Conservation (phyloP, 2,329 filamentous ascomycete genomes). For the Penicillium aurantiogriseum region DNA sequence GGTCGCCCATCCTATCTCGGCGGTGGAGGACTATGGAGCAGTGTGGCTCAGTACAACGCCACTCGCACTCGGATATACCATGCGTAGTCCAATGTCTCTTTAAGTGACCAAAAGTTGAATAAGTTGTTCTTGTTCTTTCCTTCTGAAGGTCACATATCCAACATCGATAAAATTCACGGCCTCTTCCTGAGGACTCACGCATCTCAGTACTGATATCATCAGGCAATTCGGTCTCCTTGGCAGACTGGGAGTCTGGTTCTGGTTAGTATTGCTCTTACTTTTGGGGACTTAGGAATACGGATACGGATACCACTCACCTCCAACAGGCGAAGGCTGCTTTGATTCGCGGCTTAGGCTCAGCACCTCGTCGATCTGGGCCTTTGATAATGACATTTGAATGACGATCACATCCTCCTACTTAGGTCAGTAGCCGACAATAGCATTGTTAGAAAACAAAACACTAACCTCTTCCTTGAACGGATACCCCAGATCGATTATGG, state of each 20-base stretch:
- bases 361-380: slow-evolving; percentile 90
- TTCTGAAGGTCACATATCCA: neutral
- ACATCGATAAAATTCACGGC: neutral
- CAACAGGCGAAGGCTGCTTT: slow-evolving; percentile 26
- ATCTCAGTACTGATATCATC: too few relatives aligned
- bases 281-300: slow-evolving; percentile 11
- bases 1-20: neutral
- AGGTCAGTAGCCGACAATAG: slow-evolving; percentile 34
- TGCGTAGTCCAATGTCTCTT: neutral
- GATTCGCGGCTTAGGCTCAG: slow-evolving; percentile 74
- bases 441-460: slow-evolving; percentile 2
- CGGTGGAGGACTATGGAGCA: neutral
- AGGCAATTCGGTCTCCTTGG: neutral
- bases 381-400: slow-evolving; percentile 77
- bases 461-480: slow-evolving; percentile 81
- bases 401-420: slow-evolving; percentile 73
- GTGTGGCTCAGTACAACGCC: neutral
- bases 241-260: neutral
- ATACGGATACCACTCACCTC: slow-evolving; percentile 28
- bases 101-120: neutral
- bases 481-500: slow-evolving; percentile 80
- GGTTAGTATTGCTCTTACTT: slow-evolving; percentile 1
- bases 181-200: too few relatives aligned
- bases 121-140: neutral
- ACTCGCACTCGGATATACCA: neutral